Evolutionary conservation across 1,284 basidiomycete species (phyloP), one percentile per base, ranked within the genome.

Genomic region (Cutaneotrichosporon cutaneum): DNA sequence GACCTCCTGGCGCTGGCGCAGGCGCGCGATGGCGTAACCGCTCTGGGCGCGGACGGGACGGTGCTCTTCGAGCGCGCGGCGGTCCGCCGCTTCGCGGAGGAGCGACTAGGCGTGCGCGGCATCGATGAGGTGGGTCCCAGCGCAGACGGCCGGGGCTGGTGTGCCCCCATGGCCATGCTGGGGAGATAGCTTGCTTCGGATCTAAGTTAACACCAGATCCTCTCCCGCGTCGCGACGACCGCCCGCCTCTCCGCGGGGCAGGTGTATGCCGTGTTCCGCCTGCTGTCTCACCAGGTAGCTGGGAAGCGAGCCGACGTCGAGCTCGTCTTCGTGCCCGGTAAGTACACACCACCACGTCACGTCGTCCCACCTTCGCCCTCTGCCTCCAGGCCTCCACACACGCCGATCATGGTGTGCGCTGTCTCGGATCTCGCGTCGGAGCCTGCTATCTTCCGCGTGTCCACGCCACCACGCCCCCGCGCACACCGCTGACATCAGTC

Each of bases 121-220:
- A 61, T 61, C 24, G 63, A 69, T 50, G 67, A 69, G 48, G 67
- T 69, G 54, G 45, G 67, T 67, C n/a, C n/a, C n/a, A n/a, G n/a
- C n/a, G n/a, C n/a, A n/a, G n/a, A n/a, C n/a, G n/a, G n/a, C n/a
- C n/a, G n/a, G n/a, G n/a, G n/a, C n/a, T n/a, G n/a, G n/a, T n/a
- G n/a, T n/a, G n/a, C n/a, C n/a, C n/a, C n/a, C n/a, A n/a, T n/a
- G n/a, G n/a, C n/a, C n/a, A n/a, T n/a, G 42, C 16, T 13, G 42
- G n/a, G 16, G 18, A 44, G 42, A n/a, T n/a, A n/a, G n/a, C n/a
- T n/a, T n/a, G n/a, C n/a, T n/a, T n/a, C n/a, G n/a, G n/a, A n/a
- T n/a, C n/a, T n/a, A 30, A 33, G 47, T 52, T 52, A 30, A 61
- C 39, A 32, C 26, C 58, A 68, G 67, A 60, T 60, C 4, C 60